Evolutionary conservation across 257 asterid genomes (phyloP).

Genomic region (Schizonepeta tenuifolia): DNA sequence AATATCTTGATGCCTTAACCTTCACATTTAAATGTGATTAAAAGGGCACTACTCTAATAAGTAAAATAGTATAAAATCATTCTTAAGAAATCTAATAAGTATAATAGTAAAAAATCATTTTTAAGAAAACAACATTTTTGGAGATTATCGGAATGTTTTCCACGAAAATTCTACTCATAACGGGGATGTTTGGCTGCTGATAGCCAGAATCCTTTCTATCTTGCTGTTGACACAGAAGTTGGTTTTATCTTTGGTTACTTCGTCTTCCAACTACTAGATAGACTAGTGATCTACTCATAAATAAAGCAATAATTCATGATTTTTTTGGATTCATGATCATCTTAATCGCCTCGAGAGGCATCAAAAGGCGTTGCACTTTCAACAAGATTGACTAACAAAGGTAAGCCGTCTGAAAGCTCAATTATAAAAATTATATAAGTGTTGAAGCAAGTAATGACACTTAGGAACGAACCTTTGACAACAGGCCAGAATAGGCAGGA

Average conservation of each 20-base stretch:
- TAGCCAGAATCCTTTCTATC: not conserved
- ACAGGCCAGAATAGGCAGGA: conserved; percentile 51
- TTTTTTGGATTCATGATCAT: not conserved
- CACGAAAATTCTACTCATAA: no score
- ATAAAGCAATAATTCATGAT: not conserved
- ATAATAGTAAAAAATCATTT: no score
- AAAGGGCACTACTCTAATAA: not conserved
- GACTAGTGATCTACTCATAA: not conserved
- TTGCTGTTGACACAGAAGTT: not conserved
- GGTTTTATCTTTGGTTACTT: not conserved
- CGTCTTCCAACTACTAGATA: not conserved
- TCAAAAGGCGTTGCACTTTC: no score
- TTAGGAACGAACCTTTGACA: conserved; percentile 62
- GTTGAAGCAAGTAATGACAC: not conserved
- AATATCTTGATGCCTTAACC: not conserved
- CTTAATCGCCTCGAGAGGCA: not conserved
- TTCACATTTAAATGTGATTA: not conserved
- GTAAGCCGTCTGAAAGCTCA: no score
- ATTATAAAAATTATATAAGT: not conserved
- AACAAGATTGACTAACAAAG: no score
- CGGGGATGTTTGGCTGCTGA: no score
- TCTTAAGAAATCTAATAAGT: no score
- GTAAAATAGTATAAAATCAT: not conserved
- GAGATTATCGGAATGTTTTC: no score
- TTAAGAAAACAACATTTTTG: not conserved